A percentile compares a stretch with the other conserved stretches of the same genome.
These are phyloP conservation scores for Melaleuca quinquenervia DNA, from an alignment of 345 rosid species.

Conservation along the genomic window DNA sequence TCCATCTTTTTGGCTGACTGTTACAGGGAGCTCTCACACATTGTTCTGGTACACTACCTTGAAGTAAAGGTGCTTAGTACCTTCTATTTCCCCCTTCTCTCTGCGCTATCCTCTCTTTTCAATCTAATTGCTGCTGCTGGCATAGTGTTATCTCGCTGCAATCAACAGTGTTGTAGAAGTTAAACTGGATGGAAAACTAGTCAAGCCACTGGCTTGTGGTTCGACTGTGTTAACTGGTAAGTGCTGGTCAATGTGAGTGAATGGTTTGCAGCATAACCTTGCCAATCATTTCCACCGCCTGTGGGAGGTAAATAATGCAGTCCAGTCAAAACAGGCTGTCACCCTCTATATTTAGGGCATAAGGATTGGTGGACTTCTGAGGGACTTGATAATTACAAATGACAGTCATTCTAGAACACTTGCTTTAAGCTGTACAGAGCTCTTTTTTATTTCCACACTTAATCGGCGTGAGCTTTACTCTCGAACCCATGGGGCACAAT, in stretches of 20 bases:
- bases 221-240: not conserved
- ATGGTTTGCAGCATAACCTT: not conserved
- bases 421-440: not conserved
- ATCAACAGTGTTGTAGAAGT: not conserved
- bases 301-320: not conserved
- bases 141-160: not conserved
- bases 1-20: conserved; percentile 2
- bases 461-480: not conserved
- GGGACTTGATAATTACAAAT: not conserved
- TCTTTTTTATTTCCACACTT: not conserved
- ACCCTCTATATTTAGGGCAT: not conserved
- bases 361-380: not conserved
- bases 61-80: conserved; percentile 62
- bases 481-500: not conserved
- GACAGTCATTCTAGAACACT: not conserved
- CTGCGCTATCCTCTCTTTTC: not conserved
- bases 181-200: not conserved
- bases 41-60: conserved; percentile 86
- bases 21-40: conserved; percentile 72
- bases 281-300: not conserved
- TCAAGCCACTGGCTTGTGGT: not conserved
- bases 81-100: not conserved
- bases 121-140: not conserved
- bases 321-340: not conserved
- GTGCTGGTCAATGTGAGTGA: not conserved